Percentiles rank a stretch among this genome's conserved stretches.
These are phyloP conservation scores for Hymenoscyphus fraxineus DNA, from an alignment of 2,329 filamentous ascomycete species.

Conservation along the genomic window DNA sequence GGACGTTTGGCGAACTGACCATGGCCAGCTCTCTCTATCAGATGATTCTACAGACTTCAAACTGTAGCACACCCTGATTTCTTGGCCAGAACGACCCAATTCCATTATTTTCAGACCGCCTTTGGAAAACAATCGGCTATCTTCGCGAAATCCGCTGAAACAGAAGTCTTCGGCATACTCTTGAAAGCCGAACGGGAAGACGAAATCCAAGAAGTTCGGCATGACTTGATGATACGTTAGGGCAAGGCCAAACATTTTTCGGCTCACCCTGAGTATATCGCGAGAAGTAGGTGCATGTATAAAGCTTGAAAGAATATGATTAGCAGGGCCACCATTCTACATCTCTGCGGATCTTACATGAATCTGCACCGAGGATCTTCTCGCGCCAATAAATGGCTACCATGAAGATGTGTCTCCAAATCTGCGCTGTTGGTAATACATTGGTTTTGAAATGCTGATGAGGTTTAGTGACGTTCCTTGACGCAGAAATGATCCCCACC, in stretches of 20 bases:
- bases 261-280: background rate
- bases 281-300: background rate
- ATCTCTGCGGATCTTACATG: background rate
- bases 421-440: background rate
- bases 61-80: background rate
- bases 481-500: background rate
- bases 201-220: background rate
- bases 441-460: background rate
- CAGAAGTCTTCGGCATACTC: background rate
- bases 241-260: background rate
- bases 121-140: background rate
- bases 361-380: background rate
- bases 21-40: constrained; percentile 19
- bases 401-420: background rate
- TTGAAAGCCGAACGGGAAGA: background rate
- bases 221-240: background rate
- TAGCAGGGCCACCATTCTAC: background rate
- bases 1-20: constrained; percentile 37
- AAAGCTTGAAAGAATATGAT: background rate
- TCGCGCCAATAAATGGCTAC: background rate
- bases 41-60: background rate
- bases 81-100: background rate
- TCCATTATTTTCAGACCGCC: background rate
- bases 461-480: background rate
- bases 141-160: background rate